Evolutionary conservation across 179 eudicot genomes (phyloP).

Genomic region (Sideroxylon spinosum): DNA sequence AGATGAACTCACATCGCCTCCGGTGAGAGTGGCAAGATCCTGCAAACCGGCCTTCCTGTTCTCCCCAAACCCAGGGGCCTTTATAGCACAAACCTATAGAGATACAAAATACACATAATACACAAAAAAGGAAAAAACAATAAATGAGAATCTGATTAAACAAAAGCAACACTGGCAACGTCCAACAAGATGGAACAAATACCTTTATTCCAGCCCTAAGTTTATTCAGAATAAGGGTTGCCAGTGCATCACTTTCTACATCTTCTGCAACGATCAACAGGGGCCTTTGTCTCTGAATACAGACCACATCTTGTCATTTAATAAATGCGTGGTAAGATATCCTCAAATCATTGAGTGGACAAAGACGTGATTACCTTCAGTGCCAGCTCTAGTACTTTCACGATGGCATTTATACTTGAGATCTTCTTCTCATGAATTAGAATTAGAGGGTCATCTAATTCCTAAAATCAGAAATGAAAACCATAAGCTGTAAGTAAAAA

Average conservation of each 20-base stretch:
- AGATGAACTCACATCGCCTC: conserved; percentile 55
- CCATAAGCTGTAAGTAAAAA: neutral
- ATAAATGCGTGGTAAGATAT: neutral
- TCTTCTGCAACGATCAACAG: conserved; percentile 88
- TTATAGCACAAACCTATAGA: conserved; percentile 77
- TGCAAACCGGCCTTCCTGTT: conserved; percentile 74
- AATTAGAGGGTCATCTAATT: conserved; percentile 58
- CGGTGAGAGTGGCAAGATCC: conserved; percentile 88
- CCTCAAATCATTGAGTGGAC: neutral
- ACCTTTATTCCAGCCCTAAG: conserved; percentile 98
- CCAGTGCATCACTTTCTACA: conserved; percentile 90
- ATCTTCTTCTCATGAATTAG: conserved; percentile 61
- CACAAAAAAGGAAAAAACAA: neutral
- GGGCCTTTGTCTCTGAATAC: conserved; percentile 78
- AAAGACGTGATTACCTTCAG: conserved; percentile 41
- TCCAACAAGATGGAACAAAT: neutral
- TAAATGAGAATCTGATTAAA: neutral
- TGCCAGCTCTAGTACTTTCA: conserved; percentile 56
- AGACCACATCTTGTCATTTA: neutral
- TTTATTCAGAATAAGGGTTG: conserved; percentile 88
- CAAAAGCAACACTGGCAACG: neutral
- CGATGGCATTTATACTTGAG: conserved; percentile 46
- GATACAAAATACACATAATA: neutral
- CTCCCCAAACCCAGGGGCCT: conserved; percentile 97
- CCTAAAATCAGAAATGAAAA: conserved; percentile 23